These are phyloP conservation scores for Populus hybrid DNA, from an alignment of 441 rosid species.

Conservation along the genomic window DNA sequence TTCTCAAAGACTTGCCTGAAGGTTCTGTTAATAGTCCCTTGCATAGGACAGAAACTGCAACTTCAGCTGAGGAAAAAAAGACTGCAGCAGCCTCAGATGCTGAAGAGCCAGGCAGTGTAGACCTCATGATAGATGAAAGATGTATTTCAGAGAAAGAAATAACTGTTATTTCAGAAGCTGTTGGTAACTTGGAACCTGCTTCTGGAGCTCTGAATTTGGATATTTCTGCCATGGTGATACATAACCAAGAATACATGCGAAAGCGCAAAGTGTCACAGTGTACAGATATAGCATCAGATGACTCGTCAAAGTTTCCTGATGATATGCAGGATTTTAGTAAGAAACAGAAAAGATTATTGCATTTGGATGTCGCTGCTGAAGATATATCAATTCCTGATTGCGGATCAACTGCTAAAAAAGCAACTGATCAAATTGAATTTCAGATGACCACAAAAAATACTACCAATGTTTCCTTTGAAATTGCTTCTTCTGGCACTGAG, in stretches of 20 bases:
- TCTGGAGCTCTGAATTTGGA: constrained; percentile 23
- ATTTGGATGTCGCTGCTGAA: constrained; percentile 30
- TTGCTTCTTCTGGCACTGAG: constrained; percentile 23
- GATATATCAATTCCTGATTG: constrained; percentile 26
- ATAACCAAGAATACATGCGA: constrained; percentile 30
- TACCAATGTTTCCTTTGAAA: constrained; percentile 17
- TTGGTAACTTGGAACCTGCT: constrained; percentile 22
- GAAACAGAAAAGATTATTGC: constrained; percentile 45
- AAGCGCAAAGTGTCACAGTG: constrained; percentile 42
- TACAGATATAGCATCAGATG: constrained; percentile 16
- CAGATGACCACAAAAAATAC: constrained; percentile 19
- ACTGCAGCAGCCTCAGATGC: constrained; percentile 18
- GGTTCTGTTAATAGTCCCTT: constrained; percentile 21
- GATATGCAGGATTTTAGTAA: constrained; percentile 35
- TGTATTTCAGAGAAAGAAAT: constrained; percentile 22
- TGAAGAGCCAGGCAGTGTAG: constrained; percentile 27
- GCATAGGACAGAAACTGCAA: constrained; percentile 21
- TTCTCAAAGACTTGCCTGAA: constrained; percentile 36
- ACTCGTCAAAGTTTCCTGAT: constrained; percentile 21
- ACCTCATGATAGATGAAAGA: constrained; percentile 21
- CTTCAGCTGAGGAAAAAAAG: constrained; percentile 26
- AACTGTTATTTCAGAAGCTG: constrained; percentile 28
- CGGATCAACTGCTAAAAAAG: constrained; percentile 23
- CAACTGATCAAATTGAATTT: constrained; percentile 24
- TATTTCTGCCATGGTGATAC: constrained; percentile 18